Evolutionary conservation across 306 rosid species (phyloP), one percentile per base, ranked within the genome.

Genomic region (Macrotyloma uniflorum): DNA sequence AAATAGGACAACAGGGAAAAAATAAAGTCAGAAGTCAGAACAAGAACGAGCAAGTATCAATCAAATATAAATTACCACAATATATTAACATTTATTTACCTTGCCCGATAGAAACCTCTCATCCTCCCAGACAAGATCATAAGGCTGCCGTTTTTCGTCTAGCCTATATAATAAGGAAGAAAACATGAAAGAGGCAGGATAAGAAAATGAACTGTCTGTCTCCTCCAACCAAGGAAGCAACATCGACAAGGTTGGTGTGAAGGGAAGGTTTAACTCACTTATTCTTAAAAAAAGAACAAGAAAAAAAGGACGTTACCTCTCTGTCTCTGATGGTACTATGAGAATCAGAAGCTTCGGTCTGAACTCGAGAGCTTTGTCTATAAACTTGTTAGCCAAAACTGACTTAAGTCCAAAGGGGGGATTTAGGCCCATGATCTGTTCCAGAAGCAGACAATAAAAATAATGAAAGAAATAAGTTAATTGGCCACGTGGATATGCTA

Each of bases 61-160:
- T 68, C 47, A 78, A 64, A 75, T 19, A 74, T 24, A 71, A 68
- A 49, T 74, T 57, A 33, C 35, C 65, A 67, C 8, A 20, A 9
- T 16, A 70, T 16, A 68, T 1, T 43, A 32, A 54, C 33, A 36
- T 63, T 76, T 86, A 92, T 66, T 78, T 87, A 95, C 98, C 96
- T 91, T 91, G 77, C 98, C 97, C 3, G 92, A 79, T 51, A 95
- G 79, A 75, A 81, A 82, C 36, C 23, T 79, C 23, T 73, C 77
- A 55, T 93, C 98, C 87, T 93, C 93, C 98, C 98, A 95, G 55
- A 95, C 72, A 77, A 93, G 90, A 86, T 88, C 96, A 83, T 95
- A 95, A 46, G 88, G 85, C 2, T 74, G 24, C 38, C 62, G 78
- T 73, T 87, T 86, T 32, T 70, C 58, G 81, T 89, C 90, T 68